Evolutionary conservation across 805 yeast genomes (phyloP), one percentile per base, ranked within the genome.

Genomic region (Candida cerambycidarum): DNA sequence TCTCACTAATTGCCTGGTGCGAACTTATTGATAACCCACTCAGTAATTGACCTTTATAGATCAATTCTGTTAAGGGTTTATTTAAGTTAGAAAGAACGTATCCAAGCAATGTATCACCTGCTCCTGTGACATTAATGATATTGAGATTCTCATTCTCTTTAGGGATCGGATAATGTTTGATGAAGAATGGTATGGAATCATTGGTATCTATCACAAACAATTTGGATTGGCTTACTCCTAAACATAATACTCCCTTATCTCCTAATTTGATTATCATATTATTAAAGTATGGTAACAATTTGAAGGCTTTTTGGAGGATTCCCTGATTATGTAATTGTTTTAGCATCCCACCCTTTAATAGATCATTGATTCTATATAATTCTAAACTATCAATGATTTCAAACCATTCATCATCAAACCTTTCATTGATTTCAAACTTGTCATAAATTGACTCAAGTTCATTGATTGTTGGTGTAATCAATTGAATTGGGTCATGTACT

Each of bases 91-190:
- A 65, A 10, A 79, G 58, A 16, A 89, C 48, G 19, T 73, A 78
- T 0, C 96, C 96, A 21, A 80, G 73, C 32, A 89, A 69, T 0
- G 93, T 74, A 60, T 89, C 96, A 9, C 96, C 97, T 0, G 95
- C 95, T 2, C 96, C 97, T 8, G 92, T 87, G 24, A 85, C 95
- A 51, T 82, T 86, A 21, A 62, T 63, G 10, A 84, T 71, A 0
- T 59, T 55, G 2, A 67, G 56, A 16, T 53, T 40, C 16, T 50
- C 43, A 32, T 61, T 63, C 45, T 61, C 63, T 18, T 35, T 13
- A 0, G 76, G 69, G 2, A 75, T 62, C 0, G 77, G 73, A 57
- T 74, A 83, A 56, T 85, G 83, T 52, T 85, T 86, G 15, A 87
- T 65, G 6, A 80, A 65, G 4, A 84, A 70, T 3, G 89, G 89